Percentiles rank a stretch among this genome's conserved stretches.
phyloP scores from a whole-genome alignment of 768 basidiomycete species.

The Boletus subparvulus region DNA sequence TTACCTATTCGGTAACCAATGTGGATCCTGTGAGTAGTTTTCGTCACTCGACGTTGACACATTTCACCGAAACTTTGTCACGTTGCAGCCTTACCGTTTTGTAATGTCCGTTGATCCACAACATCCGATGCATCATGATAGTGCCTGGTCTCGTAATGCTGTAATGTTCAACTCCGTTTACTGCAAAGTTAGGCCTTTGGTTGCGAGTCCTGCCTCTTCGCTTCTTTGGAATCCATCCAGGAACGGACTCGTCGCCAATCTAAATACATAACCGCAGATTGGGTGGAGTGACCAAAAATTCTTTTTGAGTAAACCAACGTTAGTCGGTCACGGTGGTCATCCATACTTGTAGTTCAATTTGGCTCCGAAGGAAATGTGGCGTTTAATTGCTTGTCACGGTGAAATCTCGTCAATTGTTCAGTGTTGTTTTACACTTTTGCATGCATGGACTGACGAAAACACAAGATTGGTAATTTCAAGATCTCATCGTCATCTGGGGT shows the following conservation, averaged over 20 bases:
- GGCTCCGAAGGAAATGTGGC: slow-evolving; percentile 22
- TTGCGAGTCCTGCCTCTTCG: slow-evolving; percentile 1
- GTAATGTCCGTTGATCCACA: slow-evolving; percentile 30
- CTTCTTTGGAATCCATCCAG: not conserved
- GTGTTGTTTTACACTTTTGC: slow-evolving; percentile 1
- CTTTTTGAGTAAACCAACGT: slow-evolving; percentile 1
- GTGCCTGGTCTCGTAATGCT: slow-evolving; percentile 16
- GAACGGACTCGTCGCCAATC: not conserved
- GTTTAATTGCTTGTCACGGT: slow-evolving; percentile 17
- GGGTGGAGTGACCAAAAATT: not conserved
- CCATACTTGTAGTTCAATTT: slow-evolving; percentile 10
- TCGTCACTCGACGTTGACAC: slow-evolving; percentile 9
- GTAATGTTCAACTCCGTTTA: slow-evolving; percentile 1
- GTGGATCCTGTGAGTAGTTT: slow-evolving; percentile 24
- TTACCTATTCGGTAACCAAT: slow-evolving; percentile 5
- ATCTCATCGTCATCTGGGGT: not conserved
- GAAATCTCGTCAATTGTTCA: not conserved
- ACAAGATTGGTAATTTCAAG: not conserved
- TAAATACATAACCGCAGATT: not conserved
- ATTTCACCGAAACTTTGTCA: slow-evolving; percentile 18
- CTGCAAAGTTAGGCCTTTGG: not conserved
- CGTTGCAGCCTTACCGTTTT: slow-evolving; percentile 15
- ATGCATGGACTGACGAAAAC: not conserved
- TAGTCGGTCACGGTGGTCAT: not conserved
- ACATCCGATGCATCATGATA: not conserved